Base-by-base conservation (phyloP, 2,329 filamentous ascomycete genomes). In the Metarhizium guizhouense region DNA sequence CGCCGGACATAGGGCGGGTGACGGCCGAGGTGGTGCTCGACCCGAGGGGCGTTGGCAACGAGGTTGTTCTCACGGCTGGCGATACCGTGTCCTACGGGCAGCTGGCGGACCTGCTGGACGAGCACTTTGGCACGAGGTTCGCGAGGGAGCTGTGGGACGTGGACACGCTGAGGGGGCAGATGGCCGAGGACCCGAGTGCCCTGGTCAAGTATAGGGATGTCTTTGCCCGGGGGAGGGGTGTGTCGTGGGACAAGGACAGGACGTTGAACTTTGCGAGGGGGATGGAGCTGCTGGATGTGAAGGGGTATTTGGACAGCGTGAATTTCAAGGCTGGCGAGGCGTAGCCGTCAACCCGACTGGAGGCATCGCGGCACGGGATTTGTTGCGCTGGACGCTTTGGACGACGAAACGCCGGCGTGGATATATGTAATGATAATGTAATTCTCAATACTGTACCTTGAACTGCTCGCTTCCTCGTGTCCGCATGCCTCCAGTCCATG, bases 1-100 rank as follows among this genome's bases (percentile, higher is more conserved):
- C 83, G 1, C 64, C 68, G 51, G 86, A 89, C 66, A 88, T 90
- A 58, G 86, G 84, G 0, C 70, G 66, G 14, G 71, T 84, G 51
- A 78, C 81, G 10, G 83, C 82, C 0, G 79, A 83, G 54, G 63
- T 85, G 48, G 70, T 84, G 2, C 74, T 77, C 6, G 70, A 71
- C 3, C 72, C 75, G 0, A 61, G 61, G 2, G 67, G 59, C 2
- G 58, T 68, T 3, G 50, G 57, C 30, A 71, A 71, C 13, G 65
- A 73, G n/a, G 74, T 84, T 1, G 72, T 87, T 1, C 85, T 76
- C 64, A 74, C 78, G 3, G 82, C 79, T 0, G 84, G 85, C 0
- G 82, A 88, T 57, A 87, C 84, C 0, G 61, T 87, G 3, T 78
- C 73, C 14, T 88, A 87, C 68, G 65, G 58, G 1, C 60, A 73